Evolutionary conservation across 2,329 filamentous ascomycete species (phyloP).

Genomic region (Aspergillus sp.): DNA sequence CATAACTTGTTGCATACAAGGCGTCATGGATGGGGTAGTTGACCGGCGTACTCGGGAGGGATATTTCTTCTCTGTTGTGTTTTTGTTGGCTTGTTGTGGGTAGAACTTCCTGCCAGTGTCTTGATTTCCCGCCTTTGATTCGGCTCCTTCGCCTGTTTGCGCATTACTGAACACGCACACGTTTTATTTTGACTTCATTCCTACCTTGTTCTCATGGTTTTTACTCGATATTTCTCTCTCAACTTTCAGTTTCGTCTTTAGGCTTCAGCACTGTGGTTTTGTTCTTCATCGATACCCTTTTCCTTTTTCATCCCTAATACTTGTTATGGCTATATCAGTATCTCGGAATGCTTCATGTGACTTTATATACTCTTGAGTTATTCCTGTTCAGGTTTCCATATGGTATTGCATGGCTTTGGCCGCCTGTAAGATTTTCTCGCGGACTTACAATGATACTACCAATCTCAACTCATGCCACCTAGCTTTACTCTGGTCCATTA

Average conservation of each 20-base stretch:
- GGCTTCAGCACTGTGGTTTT: conserved; percentile 22
- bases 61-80: conserved; percentile 19
- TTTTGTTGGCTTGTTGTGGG: not conserved
- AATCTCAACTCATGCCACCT: not conserved
- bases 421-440: not conserved
- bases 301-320: conserved; percentile 27
- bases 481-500: not conserved
- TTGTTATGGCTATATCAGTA: conserved; percentile 19
- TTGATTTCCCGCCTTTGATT: conserved; percentile 34
- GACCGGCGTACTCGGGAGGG: conserved; percentile 51
- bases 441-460: not conserved
- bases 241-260: conserved; percentile 10
- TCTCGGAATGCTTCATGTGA: conserved; percentile 16
- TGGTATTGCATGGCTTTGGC: not conserved
- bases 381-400: not conserved
- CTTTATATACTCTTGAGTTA: conserved; percentile 5
- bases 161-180: not conserved
- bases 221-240: conserved; percentile 15
- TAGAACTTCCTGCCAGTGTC: conserved; percentile 13
- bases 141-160: conserved; percentile 19
- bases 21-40: conserved; percentile 33
- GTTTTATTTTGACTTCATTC: not conserved
- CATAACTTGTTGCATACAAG: conserved; percentile 32
- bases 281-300: conserved; percentile 41
- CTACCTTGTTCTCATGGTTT: not conserved